Conservation (phyloP, 2,329 filamentous ascomycete genomes). For the Paramyrothecium roridum region DNA sequence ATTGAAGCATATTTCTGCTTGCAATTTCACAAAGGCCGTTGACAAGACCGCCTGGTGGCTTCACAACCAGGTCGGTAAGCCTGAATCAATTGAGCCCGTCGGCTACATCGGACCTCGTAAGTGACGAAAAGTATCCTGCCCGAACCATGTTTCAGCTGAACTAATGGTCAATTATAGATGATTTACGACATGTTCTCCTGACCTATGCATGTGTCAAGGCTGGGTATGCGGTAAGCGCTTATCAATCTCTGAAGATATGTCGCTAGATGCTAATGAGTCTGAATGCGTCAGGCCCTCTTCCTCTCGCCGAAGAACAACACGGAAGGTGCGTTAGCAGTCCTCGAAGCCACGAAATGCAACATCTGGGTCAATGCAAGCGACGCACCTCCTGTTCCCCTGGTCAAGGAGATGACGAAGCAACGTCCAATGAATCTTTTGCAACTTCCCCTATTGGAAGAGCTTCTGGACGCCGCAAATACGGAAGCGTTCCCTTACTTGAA, state of each 20-base stretch:
- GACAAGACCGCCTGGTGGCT: conserved; percentile 28
- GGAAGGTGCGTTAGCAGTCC: conserved; percentile 25
- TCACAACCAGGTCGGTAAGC: conserved; percentile 11
- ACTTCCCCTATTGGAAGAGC: conserved; percentile 22
- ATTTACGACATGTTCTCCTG: conserved; percentile 24
- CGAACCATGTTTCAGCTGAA: neutral
- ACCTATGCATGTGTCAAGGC: conserved; percentile 29
- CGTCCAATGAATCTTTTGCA: conserved; percentile 21
- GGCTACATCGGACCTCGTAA: conserved; percentile 30
- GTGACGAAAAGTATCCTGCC: neutral
- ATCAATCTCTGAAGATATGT: too few species aligned
- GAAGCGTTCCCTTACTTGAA: conserved; percentile 24
- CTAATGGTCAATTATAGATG: conserved; percentile 12
- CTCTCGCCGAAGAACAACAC: conserved; percentile 30
- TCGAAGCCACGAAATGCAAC: conserved; percentile 24
- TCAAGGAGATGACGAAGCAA: conserved; percentile 17
- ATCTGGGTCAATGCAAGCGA: conserved; percentile 23
- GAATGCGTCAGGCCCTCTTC: conserved; percentile 22
- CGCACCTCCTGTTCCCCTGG: conserved; percentile 8
- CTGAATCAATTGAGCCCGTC: conserved; percentile 12
- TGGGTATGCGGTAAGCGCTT: conserved; percentile 22
- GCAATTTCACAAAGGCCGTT: conserved; percentile 18
- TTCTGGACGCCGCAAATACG: conserved; percentile 15
- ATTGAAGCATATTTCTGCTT: conserved; percentile 19
- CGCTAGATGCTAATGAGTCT: too few species aligned